Base-by-base conservation (phyloP, 306 rosid genomes). In the Lathyrus oleraceus region DNA sequence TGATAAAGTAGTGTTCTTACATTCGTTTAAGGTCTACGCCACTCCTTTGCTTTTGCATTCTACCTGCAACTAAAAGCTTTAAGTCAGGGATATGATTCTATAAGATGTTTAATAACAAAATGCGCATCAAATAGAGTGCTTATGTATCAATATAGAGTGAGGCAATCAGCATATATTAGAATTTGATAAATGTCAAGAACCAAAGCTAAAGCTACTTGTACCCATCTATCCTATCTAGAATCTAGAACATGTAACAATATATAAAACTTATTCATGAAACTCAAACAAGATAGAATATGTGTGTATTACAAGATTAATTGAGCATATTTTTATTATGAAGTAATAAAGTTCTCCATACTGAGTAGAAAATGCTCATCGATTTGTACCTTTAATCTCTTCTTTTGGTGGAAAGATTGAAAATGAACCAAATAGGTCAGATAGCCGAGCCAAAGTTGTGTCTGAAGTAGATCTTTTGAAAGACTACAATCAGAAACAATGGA, bases 401-500 rank as follows among this genome's bases (percentile, higher is more conserved):
- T 72, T 81, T 11, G 23, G 89, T 40, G 84, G 85, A 73, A 90
- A 87, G 43, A 86, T 64, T 36, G 94, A 79, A 77, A 93, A 84
- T 56, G 97, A 88, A 51, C 95, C 97, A 74, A 90, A 83, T 35
- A 94, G 75, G 69, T 82, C 83, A 42, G 96, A 87, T 72, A 91
- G 39, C 56, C 90, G 85, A 71, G 87, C 92, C 70, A 90, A 73
- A 42, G 89, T 82, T 57, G 81, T 70, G 71, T 85, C 98, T 14
- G 98, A 94, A 77, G 84, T 53, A 7, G 97, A 94, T 82, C 97
- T 91, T 83, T 61, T 85, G 77, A 88, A 81, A 72, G 67, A n/a
- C 97, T 93, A 65, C 53, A 74, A 81, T 64, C 21, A 72, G 53
- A 75, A 17, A 64, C 67, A 13, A 1, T 42, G 67, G 25, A 71